These are phyloP conservation scores for Paecilomyces formosus DNA, from an alignment of 2,329 filamentous ascomycete species.

Conservation along the genomic window DNA sequence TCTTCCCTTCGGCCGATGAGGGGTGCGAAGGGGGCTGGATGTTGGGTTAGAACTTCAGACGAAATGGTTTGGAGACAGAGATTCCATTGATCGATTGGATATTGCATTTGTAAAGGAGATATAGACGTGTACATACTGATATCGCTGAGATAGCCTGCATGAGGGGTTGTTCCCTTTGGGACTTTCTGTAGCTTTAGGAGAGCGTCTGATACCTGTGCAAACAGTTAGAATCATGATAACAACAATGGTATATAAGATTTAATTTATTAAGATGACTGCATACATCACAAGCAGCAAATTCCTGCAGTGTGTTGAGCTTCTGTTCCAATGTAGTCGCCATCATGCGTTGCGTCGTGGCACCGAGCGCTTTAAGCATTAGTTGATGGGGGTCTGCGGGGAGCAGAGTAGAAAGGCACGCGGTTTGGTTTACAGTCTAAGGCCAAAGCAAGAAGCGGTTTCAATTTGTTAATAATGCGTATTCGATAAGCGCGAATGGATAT, in stretches of 20 bases:
- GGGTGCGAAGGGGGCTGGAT: conserved; percentile 28
- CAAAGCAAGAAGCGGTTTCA: neutral
- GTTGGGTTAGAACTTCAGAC: neutral
- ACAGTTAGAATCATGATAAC: neutral
- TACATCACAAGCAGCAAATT: conserved; percentile 40
- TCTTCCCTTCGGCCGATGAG: conserved; percentile 18
- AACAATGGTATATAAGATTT: neutral
- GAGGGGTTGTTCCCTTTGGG: conserved; percentile 40
- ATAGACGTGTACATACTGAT: conserved; percentile 35
- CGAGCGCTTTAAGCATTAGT: neutral
- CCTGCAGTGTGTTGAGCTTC: conserved; percentile 23
- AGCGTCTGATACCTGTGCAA: conserved; percentile 58
- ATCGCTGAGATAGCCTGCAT: conserved; percentile 61
- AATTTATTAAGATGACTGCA: neutral
- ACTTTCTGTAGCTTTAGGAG: conserved; percentile 57
- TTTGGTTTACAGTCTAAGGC: neutral
- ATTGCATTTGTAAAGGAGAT: too few relatives aligned
- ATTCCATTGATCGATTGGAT: neutral
- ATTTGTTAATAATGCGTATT: neutral
- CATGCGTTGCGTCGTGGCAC: conserved; percentile 8
- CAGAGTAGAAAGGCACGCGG: neutral
- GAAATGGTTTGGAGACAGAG: neutral
- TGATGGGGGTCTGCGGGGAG: neutral
- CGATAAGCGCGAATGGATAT: neutral
- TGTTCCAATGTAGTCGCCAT: conserved; percentile 26